Evolutionary conservation across 441 rosid species (phyloP).

Genomic region (Gossypium schwendimanii): DNA sequence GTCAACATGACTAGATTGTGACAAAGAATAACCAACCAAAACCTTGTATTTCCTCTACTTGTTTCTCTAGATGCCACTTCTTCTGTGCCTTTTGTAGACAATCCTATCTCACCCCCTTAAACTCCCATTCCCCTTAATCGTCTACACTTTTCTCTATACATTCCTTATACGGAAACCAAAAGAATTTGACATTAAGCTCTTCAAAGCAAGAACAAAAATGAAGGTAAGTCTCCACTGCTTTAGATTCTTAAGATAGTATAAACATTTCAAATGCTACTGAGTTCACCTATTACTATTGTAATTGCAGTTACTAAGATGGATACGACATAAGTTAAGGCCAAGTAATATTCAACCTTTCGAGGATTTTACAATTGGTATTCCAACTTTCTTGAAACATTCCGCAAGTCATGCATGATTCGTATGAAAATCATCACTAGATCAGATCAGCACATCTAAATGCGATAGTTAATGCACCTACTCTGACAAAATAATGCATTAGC

Average conservation of each 20-base stretch:
- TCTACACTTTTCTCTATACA: conserved; percentile 20
- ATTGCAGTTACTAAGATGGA: conserved; percentile 80
- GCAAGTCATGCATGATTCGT: conserved; percentile 16
- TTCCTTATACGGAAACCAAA: conserved; percentile 29
- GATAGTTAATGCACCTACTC: not conserved
- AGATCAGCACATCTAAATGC: not conserved
- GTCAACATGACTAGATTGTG: conserved; percentile 57
- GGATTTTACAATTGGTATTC: conserved; percentile 59
- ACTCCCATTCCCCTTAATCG: conserved; percentile 21
- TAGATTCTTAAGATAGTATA: conserved; percentile 20
- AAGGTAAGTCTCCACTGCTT: conserved; percentile 46
- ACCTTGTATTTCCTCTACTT: conserved; percentile 63
- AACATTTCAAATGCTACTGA: conserved; percentile 20
- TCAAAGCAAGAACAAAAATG: conserved; percentile 43
- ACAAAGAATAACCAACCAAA: conserved; percentile 63
- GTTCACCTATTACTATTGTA: conserved; percentile 26
- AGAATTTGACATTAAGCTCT: conserved; percentile 26
- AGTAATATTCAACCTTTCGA: conserved; percentile 46
- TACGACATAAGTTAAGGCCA: conserved; percentile 51
- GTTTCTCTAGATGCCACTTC: conserved; percentile 46
- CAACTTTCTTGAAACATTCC: conserved; percentile 16
- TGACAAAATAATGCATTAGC: not conserved
- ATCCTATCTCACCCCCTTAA: conserved; percentile 28
- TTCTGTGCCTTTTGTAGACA: conserved; percentile 20
- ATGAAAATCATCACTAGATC: conserved; percentile 8